Evolutionary conservation across 345 rosid species (phyloP).

Genomic region (Gossypium herbaceum): DNA sequence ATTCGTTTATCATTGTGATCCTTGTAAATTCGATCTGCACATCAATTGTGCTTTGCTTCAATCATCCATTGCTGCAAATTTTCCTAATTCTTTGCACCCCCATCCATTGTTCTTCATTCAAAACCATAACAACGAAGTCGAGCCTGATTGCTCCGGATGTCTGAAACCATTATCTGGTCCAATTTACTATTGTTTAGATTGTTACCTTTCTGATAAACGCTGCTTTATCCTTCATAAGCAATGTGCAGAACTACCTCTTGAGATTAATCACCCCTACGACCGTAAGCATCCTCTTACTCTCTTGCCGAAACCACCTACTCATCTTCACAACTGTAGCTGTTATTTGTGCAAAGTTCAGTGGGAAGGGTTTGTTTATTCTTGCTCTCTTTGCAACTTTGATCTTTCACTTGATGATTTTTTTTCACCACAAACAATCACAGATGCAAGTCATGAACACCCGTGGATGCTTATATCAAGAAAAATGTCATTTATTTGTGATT

Average conservation of each 20-base stretch:
- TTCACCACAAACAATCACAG: rapidly evolving
- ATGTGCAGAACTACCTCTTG: not conserved
- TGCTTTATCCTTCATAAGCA: not conserved
- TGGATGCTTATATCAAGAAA: not conserved
- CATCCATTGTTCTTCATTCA: not conserved
- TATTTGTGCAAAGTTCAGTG: not conserved
- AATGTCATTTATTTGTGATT: conserved; percentile 20
- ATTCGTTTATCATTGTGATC: not conserved
- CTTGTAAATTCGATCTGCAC: not conserved
- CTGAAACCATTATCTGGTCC: not conserved
- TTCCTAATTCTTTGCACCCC: not conserved
- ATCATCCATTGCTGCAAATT: not conserved
- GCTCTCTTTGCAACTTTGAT: not conserved
- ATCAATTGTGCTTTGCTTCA: not conserved
- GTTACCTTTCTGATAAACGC: not conserved
- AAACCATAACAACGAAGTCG: not conserved
- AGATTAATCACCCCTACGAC: not conserved
- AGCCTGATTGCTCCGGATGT: not conserved
- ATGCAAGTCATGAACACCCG: not conserved
- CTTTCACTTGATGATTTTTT: not conserved
- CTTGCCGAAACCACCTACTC: not conserved
- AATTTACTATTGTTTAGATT: not conserved
- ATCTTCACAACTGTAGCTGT: not conserved
- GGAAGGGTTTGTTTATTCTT: not conserved
- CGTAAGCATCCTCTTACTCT: not conserved